These are phyloP conservation scores for Thelephora aurantiotincta DNA, from an alignment of 768 basidiomycete genomes.

Conservation along the genomic window DNA sequence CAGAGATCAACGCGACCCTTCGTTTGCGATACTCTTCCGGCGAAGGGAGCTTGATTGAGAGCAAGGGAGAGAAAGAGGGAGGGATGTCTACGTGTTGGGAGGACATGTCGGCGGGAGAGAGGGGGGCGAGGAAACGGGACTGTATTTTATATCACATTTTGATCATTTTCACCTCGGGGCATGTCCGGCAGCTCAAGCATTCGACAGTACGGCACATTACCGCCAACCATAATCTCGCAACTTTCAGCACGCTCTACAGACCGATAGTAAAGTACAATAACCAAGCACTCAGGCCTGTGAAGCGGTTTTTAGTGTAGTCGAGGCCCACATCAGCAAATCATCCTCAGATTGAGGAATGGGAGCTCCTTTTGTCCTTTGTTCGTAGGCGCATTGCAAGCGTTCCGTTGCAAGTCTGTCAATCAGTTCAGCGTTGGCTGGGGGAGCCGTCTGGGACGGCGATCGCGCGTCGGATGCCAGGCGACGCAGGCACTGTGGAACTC, in stretches of 20 bases:
- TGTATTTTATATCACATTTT: background rate
- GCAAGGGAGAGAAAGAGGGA: slow-evolving; percentile 24
- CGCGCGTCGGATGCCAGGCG: slow-evolving; percentile 18
- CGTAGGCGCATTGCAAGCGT: slow-evolving; percentile 46
- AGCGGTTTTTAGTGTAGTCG: background rate
- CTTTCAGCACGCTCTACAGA: too few species aligned
- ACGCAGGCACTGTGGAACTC: slow-evolving; percentile 28
- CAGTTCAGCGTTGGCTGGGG: slow-evolving; percentile 34
- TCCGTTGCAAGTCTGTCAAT: slow-evolving; percentile 67
- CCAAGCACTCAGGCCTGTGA: too few species aligned
- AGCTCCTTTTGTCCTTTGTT: background rate
- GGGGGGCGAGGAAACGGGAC: background rate
- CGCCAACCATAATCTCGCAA: too few species aligned
- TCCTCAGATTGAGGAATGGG: background rate
- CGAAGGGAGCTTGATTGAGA: slow-evolving; percentile 47
- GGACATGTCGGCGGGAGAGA: slow-evolving; percentile 23
- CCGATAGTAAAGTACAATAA: too few species aligned
- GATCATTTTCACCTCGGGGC: too few species aligned
- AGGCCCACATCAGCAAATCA: background rate
- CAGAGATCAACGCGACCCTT: slow-evolving; percentile 89
- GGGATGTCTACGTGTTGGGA: slow-evolving; percentile 11
- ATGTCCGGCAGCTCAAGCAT: too few species aligned
- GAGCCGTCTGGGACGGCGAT: slow-evolving; percentile 43
- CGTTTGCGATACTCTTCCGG: slow-evolving; percentile 76
- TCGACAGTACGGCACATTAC: too few species aligned